Base-by-base conservation (phyloP, 495 filamentous ascomycete genomes). In the Daldinia caldariorum region DNA sequence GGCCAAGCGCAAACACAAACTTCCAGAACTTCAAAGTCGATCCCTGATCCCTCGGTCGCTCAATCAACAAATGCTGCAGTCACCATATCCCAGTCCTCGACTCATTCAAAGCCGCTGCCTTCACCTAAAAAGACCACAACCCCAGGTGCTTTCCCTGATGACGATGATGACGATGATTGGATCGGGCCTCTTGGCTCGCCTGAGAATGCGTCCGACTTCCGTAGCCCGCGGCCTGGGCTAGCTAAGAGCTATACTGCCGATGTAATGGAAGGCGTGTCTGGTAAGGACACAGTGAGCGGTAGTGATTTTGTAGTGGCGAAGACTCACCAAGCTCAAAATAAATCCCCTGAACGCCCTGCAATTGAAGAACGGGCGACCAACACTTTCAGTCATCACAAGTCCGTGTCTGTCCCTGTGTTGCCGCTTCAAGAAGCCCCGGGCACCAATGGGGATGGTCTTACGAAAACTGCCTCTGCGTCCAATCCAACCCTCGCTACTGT, bases 111-210 rank as follows among this genome's bases (percentile, higher is more conserved):
- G 39, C 75, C 53, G 14, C 29, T 67, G 0, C 50, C 76, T 32
- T 79, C 82, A 0, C 77, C 77, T 0, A 78, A 79, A 67, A 77
- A 74, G 38, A 76, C 72, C 9, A 54, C 74, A 5, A 77, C 83
- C 3, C 84, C 85, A 8, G 84, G 86, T 9, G 80, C 84, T n/a
- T 86, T 86, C 70, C 84, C 84, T 2, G 84, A 88, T 61, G 87
- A 90, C 39, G 89, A 92, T 13, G 87, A 90, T 37, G 89, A 92
- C 14, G 92, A 94, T 74, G 93, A 96, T 69, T 97, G 93, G 93
- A 95, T 96, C 67, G 89, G 85, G 56, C 86, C 89, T 4, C 83
- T 89, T 61, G 73, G 75, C 26, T 67, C 75, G 3, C 75, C 75
- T 32, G 75, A 77, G 32, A 62, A 72, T 56, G 67, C 74, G 53